phyloP scores from a whole-genome alignment of 2,329 filamentous ascomycete species.

The Beauveria sp. region DNA sequence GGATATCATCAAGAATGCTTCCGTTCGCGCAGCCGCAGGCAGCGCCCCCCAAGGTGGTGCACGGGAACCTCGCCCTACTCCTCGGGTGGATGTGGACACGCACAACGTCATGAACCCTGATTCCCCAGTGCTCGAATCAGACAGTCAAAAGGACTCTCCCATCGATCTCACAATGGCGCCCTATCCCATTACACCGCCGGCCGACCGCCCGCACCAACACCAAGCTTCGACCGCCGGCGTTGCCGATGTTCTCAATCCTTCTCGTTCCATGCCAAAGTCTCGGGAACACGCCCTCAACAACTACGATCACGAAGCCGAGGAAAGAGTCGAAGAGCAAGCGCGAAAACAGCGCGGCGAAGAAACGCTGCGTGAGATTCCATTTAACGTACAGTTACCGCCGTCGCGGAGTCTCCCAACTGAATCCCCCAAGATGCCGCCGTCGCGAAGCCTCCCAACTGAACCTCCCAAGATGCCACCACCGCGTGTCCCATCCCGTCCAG shows the following conservation, averaged over 20 bases:
- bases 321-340: conserved; percentile 36
- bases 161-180: conserved; percentile 52
- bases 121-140: conserved; percentile 43
- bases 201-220: conserved; percentile 36
- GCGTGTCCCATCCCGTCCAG: conserved; percentile 33
- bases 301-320: conserved; percentile 48
- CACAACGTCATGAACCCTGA: conserved; percentile 24
- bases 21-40: conserved; percentile 21
- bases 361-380: conserved; percentile 38
- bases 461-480: conserved; percentile 47
- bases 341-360: conserved; percentile 38
- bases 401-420: conserved; percentile 47
- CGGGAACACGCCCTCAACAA: conserved; percentile 51
- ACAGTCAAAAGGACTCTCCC: conserved; percentile 48
- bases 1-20: conserved; percentile 49
- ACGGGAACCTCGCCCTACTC: conserved; percentile 5
- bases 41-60: conserved; percentile 13
- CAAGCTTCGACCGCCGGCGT: conserved; percentile 34
- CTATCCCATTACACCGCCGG: conserved; percentile 58
- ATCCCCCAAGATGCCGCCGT: conserved; percentile 44
- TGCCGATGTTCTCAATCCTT: conserved; percentile 45
- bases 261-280: conserved; percentile 52
- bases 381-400: conserved; percentile 45
- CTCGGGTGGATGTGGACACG: conserved; percentile 19
- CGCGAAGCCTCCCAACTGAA: conserved; percentile 42